Evolutionary conservation across 164 flowering plant genomes (phyloP).

Genomic region (grape (Vitis vinifera)): ASM3070453v1 NC_081822.1:3751501-3752000

Average conservation of each 20-base stretch:
- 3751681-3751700: conserved; percentile 11
- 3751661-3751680: neutral
- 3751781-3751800: neutral
- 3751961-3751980: conserved; percentile 26
- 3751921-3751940: conserved; percentile 67
- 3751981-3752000: conserved; percentile 16
- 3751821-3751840: conserved; percentile 12
- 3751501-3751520: too few relatives aligned
- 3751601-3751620: neutral
- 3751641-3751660: neutral
- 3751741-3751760: neutral
- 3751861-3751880: conserved; percentile 43
- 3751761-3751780: neutral
- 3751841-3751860: conserved; percentile 11
- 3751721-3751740: conserved; percentile 3
- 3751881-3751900: conserved; percentile 72
- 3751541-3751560: too few relatives aligned
- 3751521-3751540: too few relatives aligned
- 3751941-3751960: conserved; percentile 78
- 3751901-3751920: conserved; percentile 44
- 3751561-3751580: too few relatives aligned
- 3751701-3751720: conserved; percentile 20
- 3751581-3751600: too few relatives aligned
- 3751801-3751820: conserved; percentile 9
- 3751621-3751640: neutral